These are phyloP conservation scores for Hypoxylon perforatum DNA, from an alignment of 495 filamentous ascomycete genomes.

Conservation along the genomic window DNA sequence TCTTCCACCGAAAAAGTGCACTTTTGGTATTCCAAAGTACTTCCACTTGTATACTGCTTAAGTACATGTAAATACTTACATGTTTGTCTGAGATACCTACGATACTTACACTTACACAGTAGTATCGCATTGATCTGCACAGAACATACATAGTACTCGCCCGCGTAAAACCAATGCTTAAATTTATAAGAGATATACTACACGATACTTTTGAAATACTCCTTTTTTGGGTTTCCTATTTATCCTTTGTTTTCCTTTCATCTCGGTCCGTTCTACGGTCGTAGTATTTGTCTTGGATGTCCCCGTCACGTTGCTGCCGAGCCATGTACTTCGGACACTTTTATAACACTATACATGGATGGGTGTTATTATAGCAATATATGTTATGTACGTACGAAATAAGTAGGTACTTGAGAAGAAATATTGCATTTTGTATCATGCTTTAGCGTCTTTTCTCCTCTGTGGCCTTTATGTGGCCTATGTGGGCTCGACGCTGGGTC, in stretches of 20 bases:
- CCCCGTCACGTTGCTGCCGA: constrained; percentile 30
- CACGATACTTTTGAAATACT: not conserved
- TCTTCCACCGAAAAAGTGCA: constrained; percentile 15
- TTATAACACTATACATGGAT: constrained; percentile 12
- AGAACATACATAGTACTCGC: too few species aligned
- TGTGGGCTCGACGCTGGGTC: constrained; percentile 31
- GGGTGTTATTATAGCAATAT: constrained; percentile 9
- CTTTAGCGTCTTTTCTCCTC: constrained; percentile 11
- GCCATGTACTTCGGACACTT: constrained; percentile 17
- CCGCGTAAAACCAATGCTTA: too few species aligned
- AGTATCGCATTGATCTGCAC: not conserved
- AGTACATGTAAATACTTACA: not conserved
- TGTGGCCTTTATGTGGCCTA: constrained; percentile 9
- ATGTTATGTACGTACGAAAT: constrained; percentile 21
- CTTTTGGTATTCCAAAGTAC: constrained; percentile 3
- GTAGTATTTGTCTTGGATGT: constrained; percentile 2
- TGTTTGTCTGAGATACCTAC: not conserved
- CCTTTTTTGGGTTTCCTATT: constrained; percentile 13
- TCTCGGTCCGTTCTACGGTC: not conserved
- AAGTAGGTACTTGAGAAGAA: constrained; percentile 29
- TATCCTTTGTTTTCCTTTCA: constrained; percentile 3
- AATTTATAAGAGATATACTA: too few species aligned
- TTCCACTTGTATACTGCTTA: not conserved
- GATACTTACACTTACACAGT: not conserved
- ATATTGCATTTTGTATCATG: constrained; percentile 23